Base-by-base conservation (phyloP, 106 monocot genomes). In the Dendrobium huoshanense region DNA sequence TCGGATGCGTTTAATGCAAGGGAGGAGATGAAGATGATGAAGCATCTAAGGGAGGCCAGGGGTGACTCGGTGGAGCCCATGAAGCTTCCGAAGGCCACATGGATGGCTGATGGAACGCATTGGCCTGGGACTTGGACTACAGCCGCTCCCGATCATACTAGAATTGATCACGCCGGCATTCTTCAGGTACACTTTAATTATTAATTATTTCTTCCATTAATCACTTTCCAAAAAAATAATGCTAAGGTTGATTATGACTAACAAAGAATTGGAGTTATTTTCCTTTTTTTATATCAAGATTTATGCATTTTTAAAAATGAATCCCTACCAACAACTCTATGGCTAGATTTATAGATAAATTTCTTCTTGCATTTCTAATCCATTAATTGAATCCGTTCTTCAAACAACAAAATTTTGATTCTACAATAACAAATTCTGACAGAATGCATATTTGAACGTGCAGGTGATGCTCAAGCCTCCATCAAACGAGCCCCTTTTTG, bases 401-500 rank as follows among this genome's bases (percentile, higher is more conserved):
- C 6, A 7, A 9, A 45, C 37, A 37, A 37, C 37, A 11, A 48
- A 48, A 11, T 51, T 51, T 11, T 51, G 13, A 51, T 51, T 51
- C 51, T 13, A 51, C 1, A 51, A 51, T 16, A 51, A 15, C 0
- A 13, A 15, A 51, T 51, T 13, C 15, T 51, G 3, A 51, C 17
- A 10, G 16, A 51, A 51, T 13, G 16, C 51, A 2, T 51, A 13
- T 15, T 16, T 51, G 25, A 40, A 48, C 9, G 25, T 27, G 25
- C 68, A 90, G 89, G 88, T 92, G 40, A 92, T 92, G 92, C 25
- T 87, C 18, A 92, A 92, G 72, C 86, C 85, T 2, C 87, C 89
- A 2, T 81, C 87, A 25, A 41, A 40, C 42, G 92, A 89, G 2
- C 85, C 85, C 0, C 18, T 87, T 3, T 78, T 67, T 33, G 92